phyloP scores from a whole-genome alignment of 1,284 basidiomycete genomes.

The Ustilago bromivora region DNA sequence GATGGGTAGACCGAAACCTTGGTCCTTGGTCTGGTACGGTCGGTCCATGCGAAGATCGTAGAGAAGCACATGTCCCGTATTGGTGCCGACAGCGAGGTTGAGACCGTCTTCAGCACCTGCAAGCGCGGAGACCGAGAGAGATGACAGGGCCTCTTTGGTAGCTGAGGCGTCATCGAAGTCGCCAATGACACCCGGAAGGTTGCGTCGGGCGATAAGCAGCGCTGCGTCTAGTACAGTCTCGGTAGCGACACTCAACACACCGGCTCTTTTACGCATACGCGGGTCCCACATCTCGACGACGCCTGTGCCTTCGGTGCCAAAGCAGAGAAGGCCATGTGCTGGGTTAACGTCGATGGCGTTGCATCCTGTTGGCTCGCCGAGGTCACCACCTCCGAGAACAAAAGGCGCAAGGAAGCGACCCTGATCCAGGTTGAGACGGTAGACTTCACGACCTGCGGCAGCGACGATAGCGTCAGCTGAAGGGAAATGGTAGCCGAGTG shows the following conservation, averaged over 20 bases:
- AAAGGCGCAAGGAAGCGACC: constrained; percentile 79
- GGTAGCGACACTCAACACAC: constrained; percentile 80
- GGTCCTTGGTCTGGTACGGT: constrained; percentile 91
- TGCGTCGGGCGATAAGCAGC: constrained; percentile 69
- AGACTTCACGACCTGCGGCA: constrained; percentile 85
- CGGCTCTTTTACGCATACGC: constrained; percentile 81
- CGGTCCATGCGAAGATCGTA: constrained; percentile 90
- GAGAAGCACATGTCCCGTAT: constrained; percentile 90
- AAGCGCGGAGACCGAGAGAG: constrained; percentile 84
- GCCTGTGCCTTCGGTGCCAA: constrained; percentile 83
- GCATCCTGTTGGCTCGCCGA: constrained; percentile 77
- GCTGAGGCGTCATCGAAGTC: constrained; percentile 61
- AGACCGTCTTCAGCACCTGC: constrained; percentile 82
- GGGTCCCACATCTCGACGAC: constrained; percentile 97
- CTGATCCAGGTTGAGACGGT: constrained; percentile 93
- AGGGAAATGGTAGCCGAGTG: constrained; percentile 88
- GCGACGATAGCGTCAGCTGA: constrained; percentile 83
- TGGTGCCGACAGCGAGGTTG: constrained; percentile 92
- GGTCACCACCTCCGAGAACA: constrained; percentile 65
- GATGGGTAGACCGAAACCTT: constrained; percentile 94
- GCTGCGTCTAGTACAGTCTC: constrained; percentile 69
- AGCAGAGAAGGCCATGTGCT: constrained; percentile 88
- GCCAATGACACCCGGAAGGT: constrained; percentile 62
- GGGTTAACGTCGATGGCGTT: constrained; percentile 94
- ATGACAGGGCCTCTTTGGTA: constrained; percentile 59